Evolutionary conservation across 2,329 filamentous ascomycete species (phyloP), one percentile per base, ranked within the genome.

Genomic region (Ilyonectria destructans): DNA sequence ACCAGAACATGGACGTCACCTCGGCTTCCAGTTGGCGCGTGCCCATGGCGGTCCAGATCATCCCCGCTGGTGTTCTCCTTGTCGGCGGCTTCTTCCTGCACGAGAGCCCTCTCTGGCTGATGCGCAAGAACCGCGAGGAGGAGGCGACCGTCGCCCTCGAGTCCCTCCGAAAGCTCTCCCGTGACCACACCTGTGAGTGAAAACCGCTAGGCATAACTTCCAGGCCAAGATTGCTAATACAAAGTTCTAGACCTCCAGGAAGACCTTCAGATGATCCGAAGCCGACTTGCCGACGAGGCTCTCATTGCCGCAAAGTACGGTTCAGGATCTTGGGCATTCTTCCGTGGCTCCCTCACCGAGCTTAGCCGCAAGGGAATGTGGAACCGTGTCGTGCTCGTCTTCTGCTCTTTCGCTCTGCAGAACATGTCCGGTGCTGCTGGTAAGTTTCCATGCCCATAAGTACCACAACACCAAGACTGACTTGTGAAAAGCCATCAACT

Each of bases 211-310:
- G 6, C 6, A 17, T 1, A 4, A 10, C 10, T 3, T 23, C 8
- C 6, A 15, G 23, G 23, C 15, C 9, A 15, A 13, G 17, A 10
- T 1, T 17, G 29, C 68, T 77, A 19, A 77, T 12, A 0, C 1
- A 17, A 35, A 58, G 2, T 2, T 15, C 7, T 49, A 80, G 78
- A 84, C 67, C 80, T 89, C 23, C 82, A 83, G 58, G 82, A 84
- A 57, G 87, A 88, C 55, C 77, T 88, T 46, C 80, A 81, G 4
- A 84, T 85, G 72, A 86, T 88, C 21, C 76, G 77, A 29, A 73
- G 67, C 13, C 74, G 81, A 58, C 75, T 83, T 1, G 70, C 70
- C 0, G 81, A 83, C 21, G 82, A 84, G 57, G 71, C 75, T 1
- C 31, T 72, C 0, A 71, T 83, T 19, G 76, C 82, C 2, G 68